Evolutionary conservation across 805 yeast genomes (phyloP), one percentile per base, ranked within the genome.

Genomic region (Starmerella apis): DNA sequence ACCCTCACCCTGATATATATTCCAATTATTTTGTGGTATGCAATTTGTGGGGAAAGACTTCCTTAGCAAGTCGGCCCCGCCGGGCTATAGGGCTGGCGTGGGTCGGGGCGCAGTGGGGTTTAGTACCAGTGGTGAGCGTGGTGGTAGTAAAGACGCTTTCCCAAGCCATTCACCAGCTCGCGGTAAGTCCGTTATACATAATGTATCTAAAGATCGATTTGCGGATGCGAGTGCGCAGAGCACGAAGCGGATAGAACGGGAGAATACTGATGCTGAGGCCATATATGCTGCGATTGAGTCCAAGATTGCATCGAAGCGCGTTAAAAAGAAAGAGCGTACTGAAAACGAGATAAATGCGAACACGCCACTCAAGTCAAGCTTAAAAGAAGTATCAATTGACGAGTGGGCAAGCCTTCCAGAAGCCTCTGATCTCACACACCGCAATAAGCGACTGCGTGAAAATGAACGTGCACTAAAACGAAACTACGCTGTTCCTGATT

Each of bases 81-180:
- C 82, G 1, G 94, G 94, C 5, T 90, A 90, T 62, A 76, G 87
- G 36, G 83, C 97, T 3, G 98, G 98, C 23, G 67, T 87, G 7
- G 97, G 96, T 0, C 72, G 98, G 62, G 98, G 98, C 24, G 97
- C 96, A 1, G 77, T 85, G 1, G 97, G 96, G 4, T 88, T 92
- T 23, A 41, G 44, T 23, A 41, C 44, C 6, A 16, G 32, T 14
- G 44, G 32, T 16, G 44, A 41, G 44, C 44, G 44, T 16, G 44
- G 44, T 16, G 44, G 44, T 16, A 23, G 43, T 22, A 16, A 23
- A 6, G 32, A 41, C 23, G 23, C 24, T 14, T 27, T 41, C 6
- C 33, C 33, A 9, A 20, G 44, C 23, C 44, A 23, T 4, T 24
- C 33, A 23, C 35, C 35, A 11, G 35, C 10, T 6, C 11, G 35